Percentiles rank a stretch among this genome's conserved stretches.
Conservation (phyloP, 139 green algal genomes). For the Coelastrella sp. region DNA sequence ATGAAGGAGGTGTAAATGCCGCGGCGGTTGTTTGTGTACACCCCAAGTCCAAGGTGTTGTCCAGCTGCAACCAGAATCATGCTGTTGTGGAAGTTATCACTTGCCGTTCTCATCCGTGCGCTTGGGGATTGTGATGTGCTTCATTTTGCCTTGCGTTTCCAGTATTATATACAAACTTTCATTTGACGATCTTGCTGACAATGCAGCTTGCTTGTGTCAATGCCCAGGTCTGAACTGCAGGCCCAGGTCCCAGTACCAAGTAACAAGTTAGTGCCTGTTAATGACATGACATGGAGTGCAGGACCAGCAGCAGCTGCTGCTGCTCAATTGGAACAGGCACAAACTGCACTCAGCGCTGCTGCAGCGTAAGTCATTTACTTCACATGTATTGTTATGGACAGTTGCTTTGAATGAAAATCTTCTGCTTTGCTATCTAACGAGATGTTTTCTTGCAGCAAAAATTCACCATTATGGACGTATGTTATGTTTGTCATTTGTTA, state of each 20-base stretch:
- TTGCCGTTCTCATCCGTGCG: too few relatives aligned
- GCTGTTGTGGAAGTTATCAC: too few relatives aligned
- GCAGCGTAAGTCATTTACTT: neutral
- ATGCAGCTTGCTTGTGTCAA: too few relatives aligned
- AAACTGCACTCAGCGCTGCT: neutral
- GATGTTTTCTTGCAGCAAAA: too few relatives aligned
- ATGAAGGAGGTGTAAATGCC: too few relatives aligned
- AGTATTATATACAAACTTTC: neutral
- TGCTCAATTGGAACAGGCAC: neutral
- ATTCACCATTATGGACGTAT: too few relatives aligned
- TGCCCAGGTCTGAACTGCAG: neutral
- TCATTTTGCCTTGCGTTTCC: too few relatives aligned
- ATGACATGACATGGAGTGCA: neutral
- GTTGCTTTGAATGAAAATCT: neutral
- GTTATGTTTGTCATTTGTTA: neutral
- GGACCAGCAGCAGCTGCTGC: neutral
- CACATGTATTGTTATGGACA: neutral
- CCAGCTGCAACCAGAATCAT: too few relatives aligned
- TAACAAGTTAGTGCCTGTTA: neutral
- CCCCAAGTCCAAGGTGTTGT: too few relatives aligned
- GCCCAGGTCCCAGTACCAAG: constrained; percentile 1
- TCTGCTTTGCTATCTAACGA: too few relatives aligned
- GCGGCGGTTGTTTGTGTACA: too few relatives aligned
- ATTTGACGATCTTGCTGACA: neutral
- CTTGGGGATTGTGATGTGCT: too few relatives aligned